Evolutionary conservation across 495 filamentous ascomycete species (phyloP).

Genomic region (Xylaria bambusicola): DNA sequence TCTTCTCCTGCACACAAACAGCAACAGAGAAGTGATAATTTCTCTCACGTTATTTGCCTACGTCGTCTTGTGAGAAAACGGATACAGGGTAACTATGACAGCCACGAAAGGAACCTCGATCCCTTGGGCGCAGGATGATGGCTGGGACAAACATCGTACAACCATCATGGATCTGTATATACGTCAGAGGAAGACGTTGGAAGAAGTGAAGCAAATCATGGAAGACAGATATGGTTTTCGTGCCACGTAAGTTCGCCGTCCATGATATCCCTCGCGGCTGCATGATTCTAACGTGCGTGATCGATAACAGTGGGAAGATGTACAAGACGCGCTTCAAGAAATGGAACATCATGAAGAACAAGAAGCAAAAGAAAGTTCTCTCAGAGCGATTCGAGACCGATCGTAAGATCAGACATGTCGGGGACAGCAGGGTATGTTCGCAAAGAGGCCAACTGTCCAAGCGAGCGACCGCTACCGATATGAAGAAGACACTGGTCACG

Average conservation of each 20-base stretch:
- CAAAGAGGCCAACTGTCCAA: background rate
- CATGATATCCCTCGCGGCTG: background rate
- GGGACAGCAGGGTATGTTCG: too few relatives aligned
- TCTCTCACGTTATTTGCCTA: too few relatives aligned
- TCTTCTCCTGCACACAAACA: too few relatives aligned
- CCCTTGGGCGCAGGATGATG: background rate
- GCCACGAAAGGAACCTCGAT: background rate
- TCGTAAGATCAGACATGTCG: too few relatives aligned
- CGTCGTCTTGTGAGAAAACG: too few relatives aligned
- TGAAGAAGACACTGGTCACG: background rate
- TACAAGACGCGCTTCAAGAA: constrained; percentile 11
- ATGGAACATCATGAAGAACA: constrained; percentile 1
- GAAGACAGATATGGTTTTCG: background rate
- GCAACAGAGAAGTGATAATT: too few relatives aligned
- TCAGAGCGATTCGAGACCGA: too few relatives aligned
- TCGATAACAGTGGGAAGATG: background rate
- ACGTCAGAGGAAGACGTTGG: background rate
- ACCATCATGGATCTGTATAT: constrained; percentile 4
- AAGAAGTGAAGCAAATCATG: background rate
- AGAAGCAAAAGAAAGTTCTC: background rate
- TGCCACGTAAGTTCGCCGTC: background rate
- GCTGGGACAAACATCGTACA: background rate
- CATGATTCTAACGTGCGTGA: background rate
- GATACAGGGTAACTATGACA: too few relatives aligned
- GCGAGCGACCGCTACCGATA: background rate